Evolutionary conservation across 345 rosid species (phyloP), one percentile per base, ranked within the genome.

Genomic region (Hibiscus mutabilis): DNA sequence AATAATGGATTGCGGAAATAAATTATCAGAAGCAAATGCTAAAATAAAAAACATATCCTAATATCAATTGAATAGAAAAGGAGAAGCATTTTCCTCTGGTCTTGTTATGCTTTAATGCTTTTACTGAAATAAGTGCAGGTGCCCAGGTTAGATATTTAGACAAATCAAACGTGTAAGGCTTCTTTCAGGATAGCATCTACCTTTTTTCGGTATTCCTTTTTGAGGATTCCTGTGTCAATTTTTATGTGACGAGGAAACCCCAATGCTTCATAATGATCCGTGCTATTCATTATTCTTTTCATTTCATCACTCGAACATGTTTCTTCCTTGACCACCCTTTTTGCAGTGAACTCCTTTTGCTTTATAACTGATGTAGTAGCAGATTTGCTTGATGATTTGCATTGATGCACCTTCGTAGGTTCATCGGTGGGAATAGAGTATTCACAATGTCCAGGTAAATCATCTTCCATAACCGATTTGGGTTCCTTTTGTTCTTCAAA

Each of bases 131-230:
- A 44, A 42, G 19, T 5, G 7, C 21, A 1, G 12, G 24, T 22
- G 53, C 16, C 29, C 9, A 5, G 5, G 11, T 61, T 31, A 62
- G 69, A 65, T 64, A 14, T 44, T 65, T 65, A 44, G 69, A 44
- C 22, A 33, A 25, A 22, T 47, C 25, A 67, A 16, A 76, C 29
- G 27, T 3, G 27, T 33, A 51, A 18, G 56, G 52, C 44, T 67
- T 47, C 42, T 64, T 40, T 52, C 46, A 47, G 60, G 73, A 44
- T 47, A 55, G 68, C 16, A 73, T 46, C 44, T 59, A 92, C 99
- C 98, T 88, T 96, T 83, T 83, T 96, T 59, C 91, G 81, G 65
- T 96, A 96, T 76, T 96, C 99, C 82, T 86, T 92, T 79, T 85
- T 95, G 81, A 95, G 71, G 67, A 81, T 70, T 8, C 77, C 72